Evolutionary conservation across 176 grass and related monocot genomes (phyloP), one percentile per base, ranked within the genome.

Genomic region (Juncus inflexus): DNA sequence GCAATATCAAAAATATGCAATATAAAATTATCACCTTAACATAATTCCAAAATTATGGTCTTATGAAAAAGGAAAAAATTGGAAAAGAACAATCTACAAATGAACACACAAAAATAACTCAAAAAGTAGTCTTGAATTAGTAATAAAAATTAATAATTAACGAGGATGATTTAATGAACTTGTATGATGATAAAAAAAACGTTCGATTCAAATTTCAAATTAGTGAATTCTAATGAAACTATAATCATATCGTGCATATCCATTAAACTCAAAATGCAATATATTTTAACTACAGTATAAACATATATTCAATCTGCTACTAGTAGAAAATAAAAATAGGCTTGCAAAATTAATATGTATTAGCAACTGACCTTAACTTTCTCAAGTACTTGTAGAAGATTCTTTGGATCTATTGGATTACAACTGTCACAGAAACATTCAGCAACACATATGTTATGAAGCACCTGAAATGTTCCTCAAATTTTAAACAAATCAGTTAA

Each of bases 371-470:
- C 88, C 83, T 99, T 99, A 76, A 90, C 78, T 54, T 78, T 86
- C 59, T 69, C 75, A 55, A 97, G 64, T 40, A 89, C 80, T 76
- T 78, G 69, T 63, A 97, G 80, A 9, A 97, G 57, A 37, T 72
- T 97, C 68, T 74, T 80, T 68, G 94, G 88, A 80, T 88, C 77
- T 65, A 80, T 90, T 79, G 87, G 84, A 77, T 92, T 75, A 82
- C 85, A 86, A 52, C 74, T 76, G 69, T 97, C 83, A 66, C 67
- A 71, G 76, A 83, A 86, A 62, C 74, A 92, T 74, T 97, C 72
- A 9, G 94, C 62, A 61, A 97, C 84, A 41, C 80, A 80, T 81
- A 97, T 97, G 66, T 97, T 97, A 77, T 97, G 94, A 61, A 92
- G 74, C 62, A 92, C 77, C 94, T 97, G 77, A 84, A 78, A 75